Evolutionary conservation across 2,329 filamentous ascomycete species (phyloP).

Genomic region (Clonostachys rosea): DNA sequence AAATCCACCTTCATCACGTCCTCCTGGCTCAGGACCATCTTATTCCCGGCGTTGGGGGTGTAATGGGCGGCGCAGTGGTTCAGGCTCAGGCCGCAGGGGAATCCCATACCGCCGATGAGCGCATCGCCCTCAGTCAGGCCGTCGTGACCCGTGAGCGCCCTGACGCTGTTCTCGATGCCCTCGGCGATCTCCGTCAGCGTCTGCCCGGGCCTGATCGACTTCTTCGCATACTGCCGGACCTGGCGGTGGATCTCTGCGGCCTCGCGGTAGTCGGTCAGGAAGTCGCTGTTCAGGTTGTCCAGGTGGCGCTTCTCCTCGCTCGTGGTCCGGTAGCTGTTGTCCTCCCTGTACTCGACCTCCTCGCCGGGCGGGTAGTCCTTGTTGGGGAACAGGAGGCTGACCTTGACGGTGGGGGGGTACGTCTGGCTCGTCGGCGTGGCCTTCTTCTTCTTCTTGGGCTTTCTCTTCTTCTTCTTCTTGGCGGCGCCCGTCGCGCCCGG

Average conservation of each 20-base stretch:
- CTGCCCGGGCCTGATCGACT: constrained; percentile 77
- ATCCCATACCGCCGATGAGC: constrained; percentile 76
- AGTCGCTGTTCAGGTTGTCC: constrained; percentile 77
- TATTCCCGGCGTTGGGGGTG: constrained; percentile 83
- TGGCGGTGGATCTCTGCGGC: constrained; percentile 87
- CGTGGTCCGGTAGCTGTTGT: constrained; percentile 75
- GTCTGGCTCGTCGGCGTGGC: constrained; percentile 71
- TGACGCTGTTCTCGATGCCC: constrained; percentile 80
- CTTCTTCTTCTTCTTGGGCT: constrained; percentile 83
- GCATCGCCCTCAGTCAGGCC: constrained; percentile 76
- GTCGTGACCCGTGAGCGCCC: constrained; percentile 70
- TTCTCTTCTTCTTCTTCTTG: constrained; percentile 56
- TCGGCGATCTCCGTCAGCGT: constrained; percentile 77
- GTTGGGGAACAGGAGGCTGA: constrained; percentile 70
- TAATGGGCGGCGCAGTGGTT: constrained; percentile 86
- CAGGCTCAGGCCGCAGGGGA: constrained; percentile 78
- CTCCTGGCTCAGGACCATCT: constrained; percentile 63
- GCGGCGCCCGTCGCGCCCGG: constrained; percentile 29
- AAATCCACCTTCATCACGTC: constrained; percentile 85
- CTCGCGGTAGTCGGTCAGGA: constrained; percentile 75
- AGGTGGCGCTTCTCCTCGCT: constrained; percentile 79
- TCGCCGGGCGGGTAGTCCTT: constrained; percentile 71
- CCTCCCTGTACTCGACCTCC: constrained; percentile 71
- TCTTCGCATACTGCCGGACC: constrained; percentile 78
- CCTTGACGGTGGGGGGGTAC: constrained; percentile 64